Evolutionary conservation across 2,329 filamentous ascomycete genomes (phyloP).

Genomic region (Ophiocordyceps camponoti-saundersi): DNA sequence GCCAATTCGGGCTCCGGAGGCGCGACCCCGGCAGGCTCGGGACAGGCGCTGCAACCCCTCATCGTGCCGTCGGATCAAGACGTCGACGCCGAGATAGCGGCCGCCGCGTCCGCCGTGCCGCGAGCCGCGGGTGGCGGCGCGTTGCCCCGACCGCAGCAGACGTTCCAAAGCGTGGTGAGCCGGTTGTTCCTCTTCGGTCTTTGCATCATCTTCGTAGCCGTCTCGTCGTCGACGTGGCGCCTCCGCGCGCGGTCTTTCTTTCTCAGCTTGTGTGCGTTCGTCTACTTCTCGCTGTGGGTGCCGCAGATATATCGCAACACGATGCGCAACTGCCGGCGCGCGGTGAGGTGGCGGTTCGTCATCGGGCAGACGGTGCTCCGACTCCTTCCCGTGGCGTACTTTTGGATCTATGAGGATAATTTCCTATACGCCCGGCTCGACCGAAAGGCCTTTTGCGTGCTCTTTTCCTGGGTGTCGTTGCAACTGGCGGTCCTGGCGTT

Average conservation of each 20-base stretch:
- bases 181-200: constrained; percentile 39
- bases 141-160: constrained; percentile 10
- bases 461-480: constrained; percentile 65
- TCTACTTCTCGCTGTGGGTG: constrained; percentile 80
- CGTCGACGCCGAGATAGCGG: constrained; percentile 40
- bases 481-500: constrained; percentile 64
- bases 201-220: constrained; percentile 37
- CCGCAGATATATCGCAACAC: constrained; percentile 87
- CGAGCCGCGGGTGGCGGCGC: constrained; percentile 8
- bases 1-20: constrained; percentile 4
- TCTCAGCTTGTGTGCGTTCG: constrained; percentile 46
- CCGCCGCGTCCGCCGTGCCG: constrained; percentile 20
- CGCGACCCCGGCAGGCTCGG: constrained; percentile 9
- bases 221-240: constrained; percentile 45
- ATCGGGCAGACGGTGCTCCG: constrained; percentile 67
- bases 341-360: constrained; percentile 83
- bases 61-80: constrained; percentile 49
- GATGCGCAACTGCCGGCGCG: constrained; percentile 78
- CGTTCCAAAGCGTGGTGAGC: constrained; percentile 39
- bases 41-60: constrained; percentile 18
- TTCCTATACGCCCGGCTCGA: constrained; percentile 64
- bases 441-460: constrained; percentile 39
- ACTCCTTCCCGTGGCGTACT: constrained; percentile 67
- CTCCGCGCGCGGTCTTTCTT: constrained; percentile 35
- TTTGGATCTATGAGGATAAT: constrained; percentile 64